A percentile compares a stretch with the other conserved stretches of the same genome.
Conservation (phyloP, 768 basidiomycete species). For the Tricholoma saponaceum region DNA sequence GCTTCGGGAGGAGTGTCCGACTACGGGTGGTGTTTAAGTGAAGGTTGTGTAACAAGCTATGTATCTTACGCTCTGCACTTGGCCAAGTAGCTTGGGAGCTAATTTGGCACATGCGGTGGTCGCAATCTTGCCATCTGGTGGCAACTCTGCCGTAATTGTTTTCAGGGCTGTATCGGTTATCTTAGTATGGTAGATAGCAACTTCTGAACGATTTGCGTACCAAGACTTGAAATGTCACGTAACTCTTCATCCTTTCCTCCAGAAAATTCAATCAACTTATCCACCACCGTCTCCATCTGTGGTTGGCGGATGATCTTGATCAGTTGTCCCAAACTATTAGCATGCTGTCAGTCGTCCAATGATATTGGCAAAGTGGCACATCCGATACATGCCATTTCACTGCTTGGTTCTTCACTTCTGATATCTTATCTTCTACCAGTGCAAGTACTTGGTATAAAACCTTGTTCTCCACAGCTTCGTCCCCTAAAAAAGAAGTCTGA, state of each 20-base stretch:
- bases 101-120: constrained; percentile 78
- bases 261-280: constrained; percentile 84
- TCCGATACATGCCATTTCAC: constrained; percentile 75
- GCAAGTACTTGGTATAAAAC: constrained; percentile 80
- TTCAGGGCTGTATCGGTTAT: constrained; percentile 64
- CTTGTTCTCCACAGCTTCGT: constrained; percentile 82
- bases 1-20: constrained; percentile 73
- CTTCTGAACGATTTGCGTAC: constrained; percentile 38
- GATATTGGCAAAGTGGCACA: neutral
- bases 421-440: constrained; percentile 91
- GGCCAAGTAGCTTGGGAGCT: constrained; percentile 75
- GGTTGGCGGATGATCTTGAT: constrained; percentile 83
- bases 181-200: neutral
- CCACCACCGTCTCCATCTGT: constrained; percentile 84
- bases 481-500: constrained; percentile 70
- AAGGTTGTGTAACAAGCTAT: neutral
- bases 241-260: constrained; percentile 88
- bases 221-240: constrained; percentile 90
- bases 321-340: constrained; percentile 74
- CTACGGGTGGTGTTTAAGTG: constrained; percentile 30
- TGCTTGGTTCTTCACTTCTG: constrained; percentile 97
- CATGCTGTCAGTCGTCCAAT: constrained; percentile 4
- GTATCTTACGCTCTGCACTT: constrained; percentile 65
- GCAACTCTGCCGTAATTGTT: constrained; percentile 90
- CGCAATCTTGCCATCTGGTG: constrained; percentile 76